Evolutionary conservation across 2,329 filamentous ascomycete species (phyloP).

Genomic region (Aspergillus piperis): DNA sequence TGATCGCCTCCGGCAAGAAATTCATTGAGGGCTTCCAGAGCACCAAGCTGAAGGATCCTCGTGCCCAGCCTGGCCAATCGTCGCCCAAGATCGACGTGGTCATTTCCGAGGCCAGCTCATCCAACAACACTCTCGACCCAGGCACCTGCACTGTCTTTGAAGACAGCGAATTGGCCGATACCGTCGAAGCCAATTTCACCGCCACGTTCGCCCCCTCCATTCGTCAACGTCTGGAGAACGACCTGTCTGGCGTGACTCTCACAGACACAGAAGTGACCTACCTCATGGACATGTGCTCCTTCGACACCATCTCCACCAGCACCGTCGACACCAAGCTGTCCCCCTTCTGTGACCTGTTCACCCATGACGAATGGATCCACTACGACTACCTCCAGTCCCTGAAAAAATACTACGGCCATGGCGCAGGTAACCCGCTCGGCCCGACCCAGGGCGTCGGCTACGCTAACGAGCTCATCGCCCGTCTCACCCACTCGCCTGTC

Average conservation of each 20-base stretch:
- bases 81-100: slow-evolving; percentile 65
- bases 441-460: slow-evolving; percentile 86
- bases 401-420: slow-evolving; percentile 82
- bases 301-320: slow-evolving; percentile 69
- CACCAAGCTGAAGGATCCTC: slow-evolving; percentile 50
- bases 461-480: slow-evolving; percentile 81
- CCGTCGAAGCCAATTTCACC: slow-evolving; percentile 60
- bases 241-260: slow-evolving; percentile 69
- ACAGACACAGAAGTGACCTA: slow-evolving; percentile 63
- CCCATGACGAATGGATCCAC: slow-evolving; percentile 67
- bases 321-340: slow-evolving; percentile 57
- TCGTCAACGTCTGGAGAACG: slow-evolving; percentile 66
- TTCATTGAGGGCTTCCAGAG: slow-evolving; percentile 74
- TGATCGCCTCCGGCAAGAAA: slow-evolving; percentile 71
- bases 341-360: slow-evolving; percentile 76
- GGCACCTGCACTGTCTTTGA: slow-evolving; percentile 72
- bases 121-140: slow-evolving; percentile 83
- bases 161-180: slow-evolving; percentile 45
- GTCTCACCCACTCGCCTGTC: slow-evolving; percentile 70
- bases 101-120: slow-evolving; percentile 61
- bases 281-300: slow-evolving; percentile 89
- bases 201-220: slow-evolving; percentile 68
- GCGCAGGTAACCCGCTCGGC: slow-evolving; percentile 73
- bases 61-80: slow-evolving; percentile 46
- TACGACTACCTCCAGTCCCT: slow-evolving; percentile 82